Conservation (phyloP, 23 red algal species). For the Agarophyton chilense region DNA sequence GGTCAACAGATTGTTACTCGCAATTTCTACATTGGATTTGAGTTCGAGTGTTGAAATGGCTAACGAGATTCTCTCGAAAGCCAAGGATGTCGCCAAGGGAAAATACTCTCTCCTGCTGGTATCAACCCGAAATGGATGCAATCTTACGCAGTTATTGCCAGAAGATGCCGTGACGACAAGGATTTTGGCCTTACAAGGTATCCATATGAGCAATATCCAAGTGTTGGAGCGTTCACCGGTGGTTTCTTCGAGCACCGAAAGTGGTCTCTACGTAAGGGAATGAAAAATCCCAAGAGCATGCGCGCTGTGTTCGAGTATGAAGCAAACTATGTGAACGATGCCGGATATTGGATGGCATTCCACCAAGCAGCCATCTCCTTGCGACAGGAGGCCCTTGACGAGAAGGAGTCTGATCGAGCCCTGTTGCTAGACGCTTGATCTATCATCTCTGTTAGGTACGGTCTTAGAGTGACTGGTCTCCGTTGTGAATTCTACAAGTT, state of each 20-base stretch:
- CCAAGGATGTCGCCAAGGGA: not conserved
- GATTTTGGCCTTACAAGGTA: constrained; percentile 4
- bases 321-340: not conserved
- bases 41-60: not conserved
- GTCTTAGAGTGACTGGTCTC: constrained; percentile 3
- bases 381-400: not conserved
- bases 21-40: not conserved
- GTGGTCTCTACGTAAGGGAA: not conserved
- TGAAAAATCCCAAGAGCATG: constrained; percentile 15
- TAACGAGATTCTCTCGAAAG: not conserved
- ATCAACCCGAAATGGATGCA: constrained; percentile 14
- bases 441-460: not conserved
- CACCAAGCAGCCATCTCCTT: not conserved
- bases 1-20: not conserved
- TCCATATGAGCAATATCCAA: constrained; percentile 9
- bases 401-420: not conserved
- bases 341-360: constrained; percentile 17
- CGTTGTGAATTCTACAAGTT: constrained; percentile 27
- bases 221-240: not conserved
- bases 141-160: constrained; percentile 7
- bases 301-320: not conserved
- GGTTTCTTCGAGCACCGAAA: constrained; percentile 17
- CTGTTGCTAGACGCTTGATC: not conserved
- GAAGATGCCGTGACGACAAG: constrained; percentile 8
- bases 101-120: not conserved